Conservation (phyloP, 106 monocot genomes). For the Apostasia ramifera region DNA sequence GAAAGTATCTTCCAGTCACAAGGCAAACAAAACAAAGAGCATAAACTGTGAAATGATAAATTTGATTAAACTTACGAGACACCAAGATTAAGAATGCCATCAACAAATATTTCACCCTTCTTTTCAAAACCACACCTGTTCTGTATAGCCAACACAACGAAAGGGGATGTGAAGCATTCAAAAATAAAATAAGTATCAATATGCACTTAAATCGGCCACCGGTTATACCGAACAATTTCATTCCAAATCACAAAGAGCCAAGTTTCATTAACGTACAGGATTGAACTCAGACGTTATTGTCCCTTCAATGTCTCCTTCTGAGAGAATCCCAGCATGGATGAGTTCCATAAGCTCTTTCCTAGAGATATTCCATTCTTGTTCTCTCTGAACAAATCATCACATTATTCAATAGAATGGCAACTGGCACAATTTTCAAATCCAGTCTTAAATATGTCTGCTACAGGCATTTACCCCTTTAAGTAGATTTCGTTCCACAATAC, state of each 20-base stretch:
- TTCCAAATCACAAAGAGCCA: background rate
- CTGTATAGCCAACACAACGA: constrained; percentile 28
- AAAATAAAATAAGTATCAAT: background rate
- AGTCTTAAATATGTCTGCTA: background rate
- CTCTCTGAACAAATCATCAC: constrained; percentile 46
- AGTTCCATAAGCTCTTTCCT: constrained; percentile 88
- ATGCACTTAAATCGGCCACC: background rate
- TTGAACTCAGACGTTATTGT: constrained; percentile 58
- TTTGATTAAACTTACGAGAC: constrained; percentile 68
- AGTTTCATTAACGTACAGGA: constrained; percentile 54
- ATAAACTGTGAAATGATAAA: background rate
- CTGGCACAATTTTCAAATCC: background rate
- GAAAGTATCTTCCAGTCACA: background rate
- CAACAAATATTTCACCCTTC: constrained; percentile 90
- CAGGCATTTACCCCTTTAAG: constrained; percentile 60
- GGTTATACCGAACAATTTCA: background rate
- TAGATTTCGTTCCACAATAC: constrained; percentile 77
- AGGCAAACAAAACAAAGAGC: background rate
- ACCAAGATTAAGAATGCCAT: constrained; percentile 88
- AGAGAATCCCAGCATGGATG: constrained; percentile 60
- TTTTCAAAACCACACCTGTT: constrained; percentile 89
- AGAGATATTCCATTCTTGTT: constrained; percentile 99
- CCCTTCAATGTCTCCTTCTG: constrained; percentile 70
- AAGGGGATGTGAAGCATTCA: background rate
- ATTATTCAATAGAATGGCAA: background rate